These are phyloP conservation scores for Paradendryphiella salina DNA, from an alignment of 2,329 filamentous ascomycete species.

Conservation along the genomic window DNA sequence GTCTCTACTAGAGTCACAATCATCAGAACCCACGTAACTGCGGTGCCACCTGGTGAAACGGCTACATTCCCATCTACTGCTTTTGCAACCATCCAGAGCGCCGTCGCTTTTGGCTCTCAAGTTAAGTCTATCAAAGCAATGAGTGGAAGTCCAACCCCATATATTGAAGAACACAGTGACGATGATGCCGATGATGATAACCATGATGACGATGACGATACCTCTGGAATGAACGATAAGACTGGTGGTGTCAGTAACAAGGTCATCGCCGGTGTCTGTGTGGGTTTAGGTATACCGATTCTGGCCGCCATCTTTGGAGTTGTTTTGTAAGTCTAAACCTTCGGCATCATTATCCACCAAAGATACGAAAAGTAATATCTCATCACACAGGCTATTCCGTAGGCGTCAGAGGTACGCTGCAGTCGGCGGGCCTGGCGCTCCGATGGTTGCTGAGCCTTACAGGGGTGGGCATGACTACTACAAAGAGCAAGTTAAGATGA, in stretches of 20 bases:
- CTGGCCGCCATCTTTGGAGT: slow-evolving; percentile 34
- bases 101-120: slow-evolving; percentile 48
- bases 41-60: slow-evolving; percentile 34
- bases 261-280: slow-evolving; percentile 55
- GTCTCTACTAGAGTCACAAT: too few species aligned
- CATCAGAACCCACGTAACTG: slow-evolving; percentile 24
- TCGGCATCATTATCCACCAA: not conserved
- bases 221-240: slow-evolving; percentile 22
- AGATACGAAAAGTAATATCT: not conserved
- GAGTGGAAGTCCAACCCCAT: slow-evolving; percentile 49
- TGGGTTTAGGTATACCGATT: slow-evolving; percentile 53
- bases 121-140: slow-evolving; percentile 46
- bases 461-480: not conserved
- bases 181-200: not conserved
- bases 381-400: not conserved
- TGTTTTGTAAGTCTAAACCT: slow-evolving; percentile 11
- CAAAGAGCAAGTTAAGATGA: not conserved
- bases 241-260: slow-evolving; percentile 49
- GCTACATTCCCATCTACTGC: slow-evolving; percentile 47
- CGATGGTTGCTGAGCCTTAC: not conserved
- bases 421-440: not conserved
- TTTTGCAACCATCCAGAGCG: too few species aligned
- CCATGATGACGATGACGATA: not conserved
- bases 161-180: not conserved
- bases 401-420: slow-evolving; percentile 1